Conservation (phyloP, 2,329 filamentous ascomycete species). For the Fusarium globosum region DNA sequence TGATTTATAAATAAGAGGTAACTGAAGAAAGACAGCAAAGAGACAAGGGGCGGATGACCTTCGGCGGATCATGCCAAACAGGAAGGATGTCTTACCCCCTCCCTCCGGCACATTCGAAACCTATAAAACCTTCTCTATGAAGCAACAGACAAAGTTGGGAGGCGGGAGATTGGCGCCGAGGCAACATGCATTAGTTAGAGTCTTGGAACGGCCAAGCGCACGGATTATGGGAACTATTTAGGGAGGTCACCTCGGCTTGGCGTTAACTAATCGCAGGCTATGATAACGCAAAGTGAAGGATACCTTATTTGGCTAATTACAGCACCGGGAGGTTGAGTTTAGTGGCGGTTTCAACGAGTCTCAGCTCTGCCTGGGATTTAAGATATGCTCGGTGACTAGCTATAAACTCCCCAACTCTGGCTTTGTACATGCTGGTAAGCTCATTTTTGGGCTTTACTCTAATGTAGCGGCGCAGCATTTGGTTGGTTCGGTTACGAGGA, state of each 20-base stretch:
- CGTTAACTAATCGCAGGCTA: not conserved
- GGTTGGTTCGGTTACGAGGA: not conserved
- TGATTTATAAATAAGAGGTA: not conserved
- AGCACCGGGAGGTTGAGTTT: not conserved
- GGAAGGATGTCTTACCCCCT: not conserved
- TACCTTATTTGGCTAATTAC: not conserved
- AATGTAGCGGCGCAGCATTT: not conserved
- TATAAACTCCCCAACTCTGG: not conserved
- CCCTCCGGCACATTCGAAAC: not conserved
- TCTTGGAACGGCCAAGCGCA: not conserved
- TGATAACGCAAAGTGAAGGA: not conserved
- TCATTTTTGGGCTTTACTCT: not conserved
- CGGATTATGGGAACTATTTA: not conserved
- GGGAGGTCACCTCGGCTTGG: not conserved
- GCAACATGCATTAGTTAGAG: not conserved
- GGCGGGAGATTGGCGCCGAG: not conserved
- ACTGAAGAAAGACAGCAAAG: not conserved
- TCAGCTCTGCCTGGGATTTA: not conserved
- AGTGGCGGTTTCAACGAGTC: not conserved
- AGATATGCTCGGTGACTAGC: not conserved
- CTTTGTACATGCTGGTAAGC: not conserved
- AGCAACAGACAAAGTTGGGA: not conserved
- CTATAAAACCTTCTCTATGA: not conserved
- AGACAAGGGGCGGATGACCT: not conserved
- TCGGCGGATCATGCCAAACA: not conserved